Base-by-base conservation (phyloP, 2,329 filamentous ascomycete species). In the Harringtonia aguacate region DNA sequence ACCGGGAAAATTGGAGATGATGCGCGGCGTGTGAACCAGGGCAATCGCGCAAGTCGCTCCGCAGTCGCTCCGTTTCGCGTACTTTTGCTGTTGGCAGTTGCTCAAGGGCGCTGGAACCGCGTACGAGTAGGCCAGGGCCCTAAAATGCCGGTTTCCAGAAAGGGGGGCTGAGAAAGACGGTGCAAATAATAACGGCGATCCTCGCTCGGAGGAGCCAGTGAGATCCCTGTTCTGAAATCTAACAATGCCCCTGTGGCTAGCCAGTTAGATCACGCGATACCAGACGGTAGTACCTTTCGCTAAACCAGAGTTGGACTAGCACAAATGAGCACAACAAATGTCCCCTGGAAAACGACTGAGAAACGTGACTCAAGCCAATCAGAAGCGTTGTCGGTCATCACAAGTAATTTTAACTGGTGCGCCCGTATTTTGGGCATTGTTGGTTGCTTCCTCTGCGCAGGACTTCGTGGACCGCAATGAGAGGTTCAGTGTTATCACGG, bases 301-400 rank as follows among this genome's bases (percentile, higher is more conserved):
- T 50, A 49, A 50, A 48, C 46, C 49, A 17, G 43, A 45, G 46
- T 46, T 38, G 46, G 46, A 12, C 18, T 44, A 38, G 31, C 18
- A 18, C 4, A 22, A 30, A 34, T 36, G 36, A 43, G 17, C 36
- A 40, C 28, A 35, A 18, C 12, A n/a, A n/a, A 10, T 17, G n/a
- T n/a, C 22, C 36, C 39, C 40, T 42, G 44, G 34, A 29, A 43
- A 27, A n/a, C 14, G 17, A 17, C 20, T 14, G 27, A 12, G 35
- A 35, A 37, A 37, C 10, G 30, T 15, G n/a, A 37, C 30, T 37
- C 22, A 8, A 17, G 20, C 36, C 36, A 37, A 37, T 37, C 36
- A 37, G 18, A 27, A 9, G 5, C 36, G 6, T 7, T n/a, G n/a
- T 37, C n/a, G 7, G 31, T n/a, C 31, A n/a, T 34, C 31, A 34